Evolutionary conservation across 441 rosid genomes (phyloP).

Genomic region (Sinapis alba): DNA sequence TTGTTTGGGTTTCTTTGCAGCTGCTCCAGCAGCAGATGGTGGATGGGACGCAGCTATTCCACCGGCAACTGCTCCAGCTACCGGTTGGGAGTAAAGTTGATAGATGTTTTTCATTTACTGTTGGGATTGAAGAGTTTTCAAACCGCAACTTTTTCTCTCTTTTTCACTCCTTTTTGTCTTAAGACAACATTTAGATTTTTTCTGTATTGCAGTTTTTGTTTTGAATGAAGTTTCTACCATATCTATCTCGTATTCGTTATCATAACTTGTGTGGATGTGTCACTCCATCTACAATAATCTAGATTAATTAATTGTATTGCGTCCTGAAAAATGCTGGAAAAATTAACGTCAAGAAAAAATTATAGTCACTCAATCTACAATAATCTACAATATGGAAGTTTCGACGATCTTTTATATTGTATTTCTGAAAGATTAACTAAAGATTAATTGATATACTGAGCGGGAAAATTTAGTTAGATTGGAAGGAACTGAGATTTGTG

Average conservation of each 20-base stretch:
- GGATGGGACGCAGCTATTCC: slow-evolving; percentile 61
- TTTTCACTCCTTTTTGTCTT: slow-evolving; percentile 1
- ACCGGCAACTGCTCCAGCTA: slow-evolving; percentile 38
- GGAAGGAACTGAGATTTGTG: not conserved
- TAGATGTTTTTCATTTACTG: slow-evolving; percentile 14
- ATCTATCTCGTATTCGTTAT: not conserved
- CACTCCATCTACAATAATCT: too few species aligned
- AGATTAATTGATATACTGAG: not conserved
- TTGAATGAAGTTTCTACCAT: slow-evolving; percentile 19
- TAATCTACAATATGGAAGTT: too few species aligned
- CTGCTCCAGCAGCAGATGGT: slow-evolving; percentile 33
- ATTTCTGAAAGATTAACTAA: too few species aligned
- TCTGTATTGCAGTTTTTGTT: slow-evolving; percentile 21
- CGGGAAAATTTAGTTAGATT: not conserved
- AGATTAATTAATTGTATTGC: too few species aligned
- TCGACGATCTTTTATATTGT: too few species aligned
- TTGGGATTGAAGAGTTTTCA: slow-evolving; percentile 22
- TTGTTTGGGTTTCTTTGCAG: slow-evolving; percentile 7
- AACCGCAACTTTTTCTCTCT: slow-evolving; percentile 13
- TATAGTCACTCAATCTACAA: too few species aligned
- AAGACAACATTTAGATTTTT: slow-evolving; percentile 26
- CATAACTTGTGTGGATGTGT: too few species aligned
- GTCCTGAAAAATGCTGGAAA: too few species aligned
- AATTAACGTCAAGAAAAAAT: too few species aligned
- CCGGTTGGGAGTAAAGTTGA: slow-evolving; percentile 49